These are phyloP conservation scores for Pseudogymnoascus sp. DNA, from an alignment of 2,329 filamentous ascomycete genomes.

Conservation along the genomic window DNA sequence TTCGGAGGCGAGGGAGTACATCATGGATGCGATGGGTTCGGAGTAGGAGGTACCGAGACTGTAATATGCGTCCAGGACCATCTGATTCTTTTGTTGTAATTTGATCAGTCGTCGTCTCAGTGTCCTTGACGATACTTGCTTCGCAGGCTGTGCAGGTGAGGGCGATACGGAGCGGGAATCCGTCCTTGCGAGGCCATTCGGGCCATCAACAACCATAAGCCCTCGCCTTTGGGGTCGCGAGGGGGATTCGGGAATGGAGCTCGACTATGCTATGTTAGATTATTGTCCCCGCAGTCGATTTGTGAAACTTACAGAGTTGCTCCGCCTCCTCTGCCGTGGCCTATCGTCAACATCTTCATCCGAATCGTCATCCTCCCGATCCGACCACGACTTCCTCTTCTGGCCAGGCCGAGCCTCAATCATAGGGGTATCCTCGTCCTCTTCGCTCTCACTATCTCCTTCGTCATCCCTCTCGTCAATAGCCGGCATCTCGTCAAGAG, in stretches of 20 bases:
- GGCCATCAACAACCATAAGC: constrained; percentile 45
- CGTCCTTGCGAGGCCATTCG: constrained; percentile 37
- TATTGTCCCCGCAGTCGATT: background rate
- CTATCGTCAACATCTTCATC: constrained; percentile 65
- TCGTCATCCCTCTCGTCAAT: constrained; percentile 65
- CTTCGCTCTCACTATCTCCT: constrained; percentile 47
- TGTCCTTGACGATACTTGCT: constrained; percentile 59
- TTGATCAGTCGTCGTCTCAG: constrained; percentile 66
- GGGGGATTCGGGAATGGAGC: constrained; percentile 57
- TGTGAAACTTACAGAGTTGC: constrained; percentile 63
- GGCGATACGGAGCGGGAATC: constrained; percentile 33
- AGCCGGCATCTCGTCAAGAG: constrained; percentile 85
- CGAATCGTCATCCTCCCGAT: constrained; percentile 54
- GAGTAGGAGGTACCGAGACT: constrained; percentile 81
- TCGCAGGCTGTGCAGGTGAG: constrained; percentile 48
- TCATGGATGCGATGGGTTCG: constrained; percentile 86
- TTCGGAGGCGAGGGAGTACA: constrained; percentile 91
- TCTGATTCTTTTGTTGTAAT: constrained; percentile 69
- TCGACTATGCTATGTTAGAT: constrained; percentile 39
- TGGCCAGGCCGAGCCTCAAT: constrained; percentile 46
- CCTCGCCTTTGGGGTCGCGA: constrained; percentile 51
- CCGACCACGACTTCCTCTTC: constrained; percentile 75
- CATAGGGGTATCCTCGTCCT: constrained; percentile 40
- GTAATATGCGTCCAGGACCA: constrained; percentile 73
- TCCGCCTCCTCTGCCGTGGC: constrained; percentile 71